Evolutionary conservation across 2,329 filamentous ascomycete species (phyloP), one percentile per base, ranked within the genome.

Genomic region (Cytospora piceicola): DNA sequence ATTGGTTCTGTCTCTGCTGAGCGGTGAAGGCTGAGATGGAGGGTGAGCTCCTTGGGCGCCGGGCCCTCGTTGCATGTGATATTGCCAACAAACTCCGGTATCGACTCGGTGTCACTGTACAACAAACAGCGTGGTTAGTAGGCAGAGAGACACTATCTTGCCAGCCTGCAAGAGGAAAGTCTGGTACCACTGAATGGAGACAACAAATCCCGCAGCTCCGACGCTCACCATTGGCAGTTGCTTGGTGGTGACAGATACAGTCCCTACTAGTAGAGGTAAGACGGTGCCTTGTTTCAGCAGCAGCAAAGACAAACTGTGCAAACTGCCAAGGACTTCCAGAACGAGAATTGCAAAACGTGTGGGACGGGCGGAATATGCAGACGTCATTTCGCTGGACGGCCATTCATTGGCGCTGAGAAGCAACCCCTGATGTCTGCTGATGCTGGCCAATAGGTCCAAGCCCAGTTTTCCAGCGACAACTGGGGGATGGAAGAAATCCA

Each of bases 131-230:
- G 22, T 27, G 42, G 58, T 11, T 27, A 27, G 14, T 20, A 24
- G 57, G 20, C 6, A 49, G 22, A 20, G 17, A 22, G 9, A 36
- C 42, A 4, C 42, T 27, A 5, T 15, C 14, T 60, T 22, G 9
- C n/a, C 46, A 49, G 22, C 9, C 9, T 9, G 5, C 9, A 24
- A 9, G 46, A 49, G 46, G n/a, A n/a, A 24, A 11, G 9, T 24
- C 12, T 49, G 46, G 27, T 42, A 42, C 20, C 46, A 24, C 46
- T 11, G 22, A 49, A 49, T n/a, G 39, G 39, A 39, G 29, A 51
- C 30, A 63, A 22, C 49, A 66, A 67, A 67, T 64, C 56, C 61
- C 65, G 65, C 65, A 67, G 4, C 49, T 55, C 49, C 36, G 20
- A 15, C n/a, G 29, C 15, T 51, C 63, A 32, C 64, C 56, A 64